Evolutionary conservation across 441 rosid genomes (phyloP), one percentile per base, ranked within the genome.

Genomic region (Bocquillonia castaneifolia): DNA sequence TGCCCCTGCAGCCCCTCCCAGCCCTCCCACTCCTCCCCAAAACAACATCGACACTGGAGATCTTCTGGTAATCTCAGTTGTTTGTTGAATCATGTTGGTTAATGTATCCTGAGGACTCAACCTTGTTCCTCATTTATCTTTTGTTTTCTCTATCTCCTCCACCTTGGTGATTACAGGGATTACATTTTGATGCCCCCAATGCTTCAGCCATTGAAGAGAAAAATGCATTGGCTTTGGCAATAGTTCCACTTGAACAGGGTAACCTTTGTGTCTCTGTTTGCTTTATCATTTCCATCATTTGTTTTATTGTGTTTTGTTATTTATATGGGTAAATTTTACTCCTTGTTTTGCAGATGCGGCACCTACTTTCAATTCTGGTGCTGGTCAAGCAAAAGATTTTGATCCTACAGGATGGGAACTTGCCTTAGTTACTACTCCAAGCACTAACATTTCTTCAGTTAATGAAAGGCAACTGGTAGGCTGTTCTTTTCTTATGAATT

Each of bases 341-440:
- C 62, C 63, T 73, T 68, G 25, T 72, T 76, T 59, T 81, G 39
- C 67, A 87, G 98, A 62, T 66, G 80, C 87, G 78, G 80, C 86
- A 57, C 51, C 88, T 47, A 78, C 90, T 61, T 81, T 87, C 67
- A 79, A 74, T 74, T 72, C 84, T 56, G 78, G 71, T 61, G 80
- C 88, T 71, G 76, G 76, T 72, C 85, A 84, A 76, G 25, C 79
- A 66, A 84, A 74, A 61, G 83, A 87, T 71, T 92, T 86, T 65
- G 94, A 90, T 79, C 94, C 98, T 61, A 66, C 86, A 55, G 98
- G 99, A 68, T 94, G 98, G 99, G 98, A 92, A 75, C 94, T 94
- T 76, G 93, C 98, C 29, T 82, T 92, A 60, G 93, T 94, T 61
- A 72, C 86, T 25, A 80, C 97, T 44, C 93, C 96, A 32, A 86